Evolutionary conservation across 106 monocot species (phyloP).

Genomic region (Dendrobium catenatum): DNA sequence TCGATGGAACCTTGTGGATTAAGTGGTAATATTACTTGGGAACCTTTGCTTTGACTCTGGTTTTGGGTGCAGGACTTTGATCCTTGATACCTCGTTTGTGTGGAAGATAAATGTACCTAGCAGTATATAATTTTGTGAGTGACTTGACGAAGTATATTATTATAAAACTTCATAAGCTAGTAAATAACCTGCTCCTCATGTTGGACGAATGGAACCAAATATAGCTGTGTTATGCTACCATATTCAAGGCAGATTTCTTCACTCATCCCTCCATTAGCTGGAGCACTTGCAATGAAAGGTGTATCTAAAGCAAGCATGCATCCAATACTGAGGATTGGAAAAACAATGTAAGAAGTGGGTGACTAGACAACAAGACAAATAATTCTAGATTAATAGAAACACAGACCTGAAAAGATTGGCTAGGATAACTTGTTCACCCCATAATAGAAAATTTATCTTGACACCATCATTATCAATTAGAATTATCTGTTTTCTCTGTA

Average conservation of each 20-base stretch:
- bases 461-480: slow-evolving; percentile 71
- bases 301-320: slow-evolving; percentile 92
- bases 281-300: slow-evolving; percentile 57
- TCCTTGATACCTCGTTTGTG: slow-evolving; percentile 62
- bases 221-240: slow-evolving; percentile 89
- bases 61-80: slow-evolving; percentile 15
- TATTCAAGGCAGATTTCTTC: slow-evolving; percentile 81
- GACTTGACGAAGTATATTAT: slow-evolving; percentile 2
- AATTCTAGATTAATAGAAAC: slow-evolving; percentile 9
- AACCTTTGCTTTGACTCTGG: slow-evolving; percentile 37
- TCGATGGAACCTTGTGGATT: slow-evolving; percentile 74
- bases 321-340: slow-evolving; percentile 56
- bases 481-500: slow-evolving; percentile 55
- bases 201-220: slow-evolving; percentile 72
- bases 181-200: slow-evolving; percentile 73
- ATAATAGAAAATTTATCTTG: slow-evolving; percentile 74
- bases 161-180: background rate
- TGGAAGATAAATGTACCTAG: slow-evolving; percentile 68
- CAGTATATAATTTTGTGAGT: slow-evolving; percentile 2
- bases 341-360: slow-evolving; percentile 11
- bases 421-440: slow-evolving; percentile 91
- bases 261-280: slow-evolving; percentile 23
- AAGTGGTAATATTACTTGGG: slow-evolving; percentile 71
- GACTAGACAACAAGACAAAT: background rate
- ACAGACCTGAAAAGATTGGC: slow-evolving; percentile 78